Evolutionary conservation across 2,329 filamentous ascomycete species (phyloP), one percentile per base, ranked within the genome.

Genomic region (Neophaeococcomyces mojaviensis): DNA sequence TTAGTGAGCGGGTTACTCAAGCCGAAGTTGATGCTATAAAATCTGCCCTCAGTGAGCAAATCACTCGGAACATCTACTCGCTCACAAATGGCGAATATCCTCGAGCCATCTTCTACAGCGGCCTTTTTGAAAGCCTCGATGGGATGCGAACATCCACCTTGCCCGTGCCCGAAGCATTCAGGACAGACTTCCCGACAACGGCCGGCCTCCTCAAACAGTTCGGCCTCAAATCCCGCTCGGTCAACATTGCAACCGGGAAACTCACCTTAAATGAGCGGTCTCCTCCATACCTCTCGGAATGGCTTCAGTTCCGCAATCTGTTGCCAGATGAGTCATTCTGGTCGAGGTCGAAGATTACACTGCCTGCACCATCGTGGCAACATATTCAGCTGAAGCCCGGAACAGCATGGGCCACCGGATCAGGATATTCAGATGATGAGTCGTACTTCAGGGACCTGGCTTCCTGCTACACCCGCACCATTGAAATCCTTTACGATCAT

Each of bases 401-500:
- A 65, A 31, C 76, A 76, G n/a, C 80, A 78, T 61, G 69, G 73
- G 34, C 69, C 68, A 52, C 70, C 18, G 37, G 74, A 15, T 74
- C 75, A 20, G 81, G 80, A 48, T 59, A 64, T 46, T 75, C 66
- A 45, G 74, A 79, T 44, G 70, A 72, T 51, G 78, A 81, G 58
- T 43, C 39, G 2, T 81, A 82, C 61, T 82, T 82, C 59, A 66
- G 65, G 26, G 80, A 82, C 51, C 77, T 83, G 24, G 78, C 79
- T 55, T 77, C 75, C 65, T 78, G 79, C 15, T 82, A 82, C 60
- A 75, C 78, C 58, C 73, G 66, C 13, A 79, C 83, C 61, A 64
- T 83, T 39, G 70, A 71, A 48, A 69, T 75, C 56, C 66, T 83
- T 10, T 82, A 83, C 59, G 69, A 79, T 46, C 77, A 77, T 15